Evolutionary conservation across 2,329 filamentous ascomycete genomes (phyloP), one percentile per base, ranked within the genome.

Genomic region (Colletotrichum brevisporum): DNA sequence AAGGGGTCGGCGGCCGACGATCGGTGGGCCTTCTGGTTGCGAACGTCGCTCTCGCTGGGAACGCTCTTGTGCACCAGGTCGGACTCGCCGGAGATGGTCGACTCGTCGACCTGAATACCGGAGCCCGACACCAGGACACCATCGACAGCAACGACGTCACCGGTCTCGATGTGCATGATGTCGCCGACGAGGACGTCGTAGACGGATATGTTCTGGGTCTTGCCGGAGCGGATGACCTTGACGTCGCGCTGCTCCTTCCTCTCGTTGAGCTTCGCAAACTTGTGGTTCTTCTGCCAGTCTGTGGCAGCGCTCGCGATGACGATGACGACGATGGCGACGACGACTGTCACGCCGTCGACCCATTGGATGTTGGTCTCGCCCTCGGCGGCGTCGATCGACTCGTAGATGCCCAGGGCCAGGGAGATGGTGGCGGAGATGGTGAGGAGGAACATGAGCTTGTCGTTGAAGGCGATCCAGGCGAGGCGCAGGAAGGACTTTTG

Each of bases 341-440:
- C 90, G 71, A 95, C 94, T 8, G 93, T 92, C 12, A 94, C 90
- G 71, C 92, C 92, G 79, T 95, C 93, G 5, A 94, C 91, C 93
- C 93, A 95, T 77, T 94, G 91, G 13, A 94, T 90, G 43, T 86
- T 86, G 6, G 89, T 83, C 47, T 81, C 76, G 48, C 78, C 82
- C 10, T 84, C 78, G 5, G 83, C 78, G 3, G 86, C 84, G 16
- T 87, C 89, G 58, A 91, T 85, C 1, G 91, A 90, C 75, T 94
- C 90, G 74, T 94, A 94, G 1, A 94, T 87, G 53, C 92, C 92
- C 48, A 95, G 87, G 0, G 89, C 90, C 27, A 95, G 83, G 2
- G 92, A 94, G 43, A 95, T 89, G n/a, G 88, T 83, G 1, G 92
- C 92, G 8, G 92, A 92, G 21, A 90, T 84, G 1, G 91, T 91